Evolutionary conservation across 306 rosid species (phyloP).

Genomic region (Castanea sativa): DNA sequence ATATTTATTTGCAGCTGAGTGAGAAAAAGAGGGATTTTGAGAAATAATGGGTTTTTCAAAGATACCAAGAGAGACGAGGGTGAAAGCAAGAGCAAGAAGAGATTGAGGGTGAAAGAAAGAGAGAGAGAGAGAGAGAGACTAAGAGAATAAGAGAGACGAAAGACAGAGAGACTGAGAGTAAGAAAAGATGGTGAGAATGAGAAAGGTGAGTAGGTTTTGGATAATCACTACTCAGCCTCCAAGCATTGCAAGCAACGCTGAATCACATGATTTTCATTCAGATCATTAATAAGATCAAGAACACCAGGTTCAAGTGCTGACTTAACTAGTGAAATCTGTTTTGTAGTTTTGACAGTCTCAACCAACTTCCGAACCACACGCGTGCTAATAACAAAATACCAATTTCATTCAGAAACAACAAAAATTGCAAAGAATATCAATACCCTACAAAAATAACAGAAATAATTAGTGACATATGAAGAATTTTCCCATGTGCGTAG

Average conservation of each 20-base stretch:
- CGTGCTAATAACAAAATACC: slow-evolving; percentile 40
- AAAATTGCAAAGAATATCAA: neutral
- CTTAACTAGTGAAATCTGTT: slow-evolving; percentile 36
- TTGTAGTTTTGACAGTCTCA: slow-evolving; percentile 42
- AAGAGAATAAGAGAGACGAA: too few relatives aligned
- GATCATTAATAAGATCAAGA: slow-evolving; percentile 62
- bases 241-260: slow-evolving; percentile 57
- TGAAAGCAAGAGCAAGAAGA: too few relatives aligned
- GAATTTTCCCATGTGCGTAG: slow-evolving; percentile 57
- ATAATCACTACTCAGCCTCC: too few relatives aligned
- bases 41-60: too few relatives aligned
- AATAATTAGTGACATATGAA: neutral
- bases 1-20: too few relatives aligned
- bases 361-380: slow-evolving; percentile 78
- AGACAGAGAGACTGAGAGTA: too few relatives aligned
- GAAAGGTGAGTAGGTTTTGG: too few relatives aligned
- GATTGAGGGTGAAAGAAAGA: too few relatives aligned
- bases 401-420: slow-evolving; percentile 9
- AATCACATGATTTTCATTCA: slow-evolving; percentile 62
- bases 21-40: too few relatives aligned
- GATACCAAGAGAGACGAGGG: too few relatives aligned
- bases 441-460: neutral
- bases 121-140: too few relatives aligned
- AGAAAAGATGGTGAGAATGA: too few relatives aligned
- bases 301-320: slow-evolving; percentile 60